Evolutionary conservation across 2,329 filamentous ascomycete species (phyloP), one percentile per base, ranked within the genome.

Genomic region (Fusarium staphyleae): DNA sequence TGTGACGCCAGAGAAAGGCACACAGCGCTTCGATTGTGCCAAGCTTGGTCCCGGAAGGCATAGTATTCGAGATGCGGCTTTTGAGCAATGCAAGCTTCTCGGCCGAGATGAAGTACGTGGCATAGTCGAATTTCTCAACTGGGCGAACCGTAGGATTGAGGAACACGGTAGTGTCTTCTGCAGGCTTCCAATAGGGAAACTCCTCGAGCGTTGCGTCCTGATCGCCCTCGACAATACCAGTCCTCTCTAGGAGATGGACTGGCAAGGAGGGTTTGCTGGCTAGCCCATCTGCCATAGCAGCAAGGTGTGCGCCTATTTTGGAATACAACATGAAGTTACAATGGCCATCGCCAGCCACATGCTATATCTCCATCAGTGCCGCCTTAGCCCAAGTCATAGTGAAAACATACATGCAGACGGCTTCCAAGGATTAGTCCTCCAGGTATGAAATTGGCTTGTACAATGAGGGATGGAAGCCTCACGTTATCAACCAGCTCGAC

Each of bases 301-400:
- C 26, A 11, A 54, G 16, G 28, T 54, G 51, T 18, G 30, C n/a
- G 4, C 51, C 46, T 12, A 54, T n/a, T 13, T 46, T 54, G 13
- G 35, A 26, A 6, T 54, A 32, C 18, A 50, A 45, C 15, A 54
- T 43, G 24, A 51, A 40, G 28, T 54, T 54, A 19, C 51, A 54
- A 3, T 16, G 10, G 3, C 51, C 51, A 40, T 54, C 51, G 13
- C 51, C 51, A 18, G 46, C 46, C 13, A 54, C 51, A 51, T 54
- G 51, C 51, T 45, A 28, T 26, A 11, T 35, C 12, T 22, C 4
- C 3, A 45, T 45, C 26, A n/a, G 10, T 6, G 19, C 19, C 6
- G 19, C 6, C 4, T 22, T 22, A 35, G 28, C 16, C 10, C n/a
- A 28, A 45, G 42, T 6, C 30, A 19, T 13, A 26, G 32, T 8